Conservation (phyloP, 768 basidiomycete genomes). For the Auricularia sp. region DNA sequence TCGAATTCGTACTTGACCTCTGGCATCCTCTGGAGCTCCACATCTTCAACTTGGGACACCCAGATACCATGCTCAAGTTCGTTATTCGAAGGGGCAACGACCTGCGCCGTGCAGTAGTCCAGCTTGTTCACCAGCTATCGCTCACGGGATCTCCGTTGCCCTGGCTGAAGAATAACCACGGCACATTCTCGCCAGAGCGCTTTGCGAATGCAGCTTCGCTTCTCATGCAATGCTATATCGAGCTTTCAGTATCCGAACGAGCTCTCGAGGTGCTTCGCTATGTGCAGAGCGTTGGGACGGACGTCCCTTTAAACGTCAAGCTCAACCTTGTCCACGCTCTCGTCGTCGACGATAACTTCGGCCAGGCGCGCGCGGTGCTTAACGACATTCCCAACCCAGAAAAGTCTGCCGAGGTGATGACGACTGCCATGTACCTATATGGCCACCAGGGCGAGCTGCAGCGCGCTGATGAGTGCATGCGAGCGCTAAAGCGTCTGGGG, state of each 20-base stretch:
- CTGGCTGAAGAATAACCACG: background rate
- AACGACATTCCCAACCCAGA: background rate
- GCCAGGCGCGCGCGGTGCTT: background rate
- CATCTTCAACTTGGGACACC: background rate
- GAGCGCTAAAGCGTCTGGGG: slow-evolving; percentile 21
- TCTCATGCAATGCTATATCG: background rate
- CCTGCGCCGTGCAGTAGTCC: background rate
- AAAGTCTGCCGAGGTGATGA: slow-evolving; percentile 9
- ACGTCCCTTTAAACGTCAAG: background rate
- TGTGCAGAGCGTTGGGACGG: background rate
- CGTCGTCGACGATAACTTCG: background rate
- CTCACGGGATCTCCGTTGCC: background rate
- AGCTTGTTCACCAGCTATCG: background rate
- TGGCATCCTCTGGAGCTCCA: background rate
- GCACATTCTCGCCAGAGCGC: background rate
- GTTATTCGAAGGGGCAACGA: background rate
- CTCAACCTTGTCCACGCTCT: background rate
- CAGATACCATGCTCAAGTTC: no score
- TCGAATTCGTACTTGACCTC: background rate
- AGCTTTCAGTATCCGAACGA: background rate
- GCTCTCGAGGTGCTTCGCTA: background rate
- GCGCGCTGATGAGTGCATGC: slow-evolving; percentile 35
- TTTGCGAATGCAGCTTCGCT: background rate
- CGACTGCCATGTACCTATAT: slow-evolving; percentile 39
- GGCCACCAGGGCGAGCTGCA: slow-evolving; percentile 41